Percentiles rank a stretch among this genome's conserved stretches.
These are phyloP conservation scores for Metschnikowia cubensis DNA, from an alignment of 805 yeast genomes.

Conservation along the genomic window DNA sequence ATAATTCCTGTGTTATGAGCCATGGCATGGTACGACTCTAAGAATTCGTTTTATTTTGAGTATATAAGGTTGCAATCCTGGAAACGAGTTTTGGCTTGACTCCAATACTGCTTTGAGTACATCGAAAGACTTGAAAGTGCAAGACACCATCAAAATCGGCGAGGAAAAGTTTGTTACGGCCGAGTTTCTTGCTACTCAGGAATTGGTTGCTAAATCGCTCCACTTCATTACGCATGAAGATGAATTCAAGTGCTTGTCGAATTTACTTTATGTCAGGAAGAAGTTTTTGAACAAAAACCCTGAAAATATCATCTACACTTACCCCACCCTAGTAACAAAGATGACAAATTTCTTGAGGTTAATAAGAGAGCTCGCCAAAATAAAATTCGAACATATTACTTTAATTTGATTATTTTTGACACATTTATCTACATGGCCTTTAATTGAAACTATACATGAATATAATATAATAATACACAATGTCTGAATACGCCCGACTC, in stretches of 20 bases:
- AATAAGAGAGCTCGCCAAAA: no score
- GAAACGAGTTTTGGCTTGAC: no score
- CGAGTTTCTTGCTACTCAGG: constrained; percentile 47
- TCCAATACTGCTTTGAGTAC: constrained; percentile 27
- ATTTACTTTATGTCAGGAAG: constrained; percentile 34
- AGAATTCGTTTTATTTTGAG: no score
- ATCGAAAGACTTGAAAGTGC: constrained; percentile 38
- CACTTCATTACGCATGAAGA: constrained; percentile 55
- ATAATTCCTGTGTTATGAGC: no score
- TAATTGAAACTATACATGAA: no score
- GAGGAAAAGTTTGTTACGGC: constrained; percentile 28
- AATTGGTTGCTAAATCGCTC: constrained; percentile 63
- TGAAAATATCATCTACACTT: constrained; percentile 57
- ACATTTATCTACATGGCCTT: no score
- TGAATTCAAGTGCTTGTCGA: constrained; percentile 33
- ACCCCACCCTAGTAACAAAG: constrained; percentile 68
- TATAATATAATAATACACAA: no score
- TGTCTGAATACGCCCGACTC: no score
- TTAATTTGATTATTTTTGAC: no score
- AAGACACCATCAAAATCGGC: constrained; percentile 27
- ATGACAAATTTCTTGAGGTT: constrained; percentile 61
- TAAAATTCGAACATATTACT: no score
- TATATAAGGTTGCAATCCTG: no score
- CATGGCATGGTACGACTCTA: no score
- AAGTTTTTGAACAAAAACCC: constrained; percentile 53